Evolutionary conservation across 1,284 basidiomycete genomes (phyloP), one percentile per base, ranked within the genome.

Genomic region (Dichomitus squalens): DNA sequence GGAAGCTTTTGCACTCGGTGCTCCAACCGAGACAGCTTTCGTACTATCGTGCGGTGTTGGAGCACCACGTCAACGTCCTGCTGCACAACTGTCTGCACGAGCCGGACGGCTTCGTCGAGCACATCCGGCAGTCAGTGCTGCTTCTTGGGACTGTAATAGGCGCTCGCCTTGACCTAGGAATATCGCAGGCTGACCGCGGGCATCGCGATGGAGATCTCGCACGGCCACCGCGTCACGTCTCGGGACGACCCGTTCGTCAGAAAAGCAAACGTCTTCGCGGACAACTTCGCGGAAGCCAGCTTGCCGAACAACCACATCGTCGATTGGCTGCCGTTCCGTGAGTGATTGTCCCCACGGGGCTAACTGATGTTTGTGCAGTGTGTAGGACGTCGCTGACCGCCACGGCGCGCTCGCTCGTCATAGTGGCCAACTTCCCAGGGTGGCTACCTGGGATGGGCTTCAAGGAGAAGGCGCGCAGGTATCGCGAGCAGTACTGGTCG

Each of bases 271-370:
- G 55, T 58, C 20, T 65, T 65, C 12, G 60, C 58, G 25, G 35
- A 52, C 51, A 63, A 61, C 41, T 64, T 64, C 20, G 61, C 63
- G 1, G 60, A 61, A 46, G 68, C 65, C n/a, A 63, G 57, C 9
- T 39, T 65, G 12, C 66, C 67, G 7, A 68, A 68, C 4, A 57
- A 65, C 2, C 66, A 66, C 48, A 23, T 68, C 5, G 70, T 72
- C 12, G 68, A 72, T 39, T 72, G 72, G 29, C 60, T 72, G 9
- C 66, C 64, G 3, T 75, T 72, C 61, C 66, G 72, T 60, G 51
- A 58, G 49, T 27, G 51, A 12, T 6, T 14, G 34, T n/a, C 36
- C n/a, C 3, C 33, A 9, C 18, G 49, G n/a, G n/a, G n/a, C n/a
- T n/a, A n/a, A n/a, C n/a, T n/a, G n/a, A n/a, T n/a, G n/a, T n/a